These are phyloP conservation scores for Fusarium keratoplasticum DNA, from an alignment of 2,329 filamentous ascomycete species.

Conservation along the genomic window DNA sequence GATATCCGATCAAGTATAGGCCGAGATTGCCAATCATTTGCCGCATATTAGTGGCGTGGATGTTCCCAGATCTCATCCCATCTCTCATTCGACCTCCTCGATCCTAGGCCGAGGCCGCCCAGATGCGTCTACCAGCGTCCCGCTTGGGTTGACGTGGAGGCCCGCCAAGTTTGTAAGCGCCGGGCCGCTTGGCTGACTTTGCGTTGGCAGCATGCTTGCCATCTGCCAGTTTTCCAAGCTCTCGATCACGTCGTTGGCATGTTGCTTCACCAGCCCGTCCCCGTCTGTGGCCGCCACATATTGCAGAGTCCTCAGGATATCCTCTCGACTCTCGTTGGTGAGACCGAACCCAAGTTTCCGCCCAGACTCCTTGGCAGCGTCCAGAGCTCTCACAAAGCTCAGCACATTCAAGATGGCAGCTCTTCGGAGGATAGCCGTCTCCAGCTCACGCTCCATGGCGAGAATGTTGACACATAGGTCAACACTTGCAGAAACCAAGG, in stretches of 20 bases:
- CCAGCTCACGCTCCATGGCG: constrained; percentile 68
- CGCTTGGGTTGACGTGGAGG: constrained; percentile 51
- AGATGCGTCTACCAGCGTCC: constrained; percentile 39
- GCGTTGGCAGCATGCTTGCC: constrained; percentile 59
- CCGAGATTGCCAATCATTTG: constrained; percentile 43
- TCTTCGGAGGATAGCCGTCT: constrained; percentile 73
- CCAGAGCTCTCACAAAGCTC: constrained; percentile 70
- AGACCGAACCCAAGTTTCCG: constrained; percentile 65
- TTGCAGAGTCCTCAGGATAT: constrained; percentile 70
- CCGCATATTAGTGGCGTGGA: constrained; percentile 27
- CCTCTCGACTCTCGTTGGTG: constrained; percentile 65
- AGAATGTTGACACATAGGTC: constrained; percentile 74
- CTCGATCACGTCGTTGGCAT: constrained; percentile 75
- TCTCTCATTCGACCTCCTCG: constrained; percentile 70
- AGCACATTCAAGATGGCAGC: constrained; percentile 74
- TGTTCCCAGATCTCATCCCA: constrained; percentile 26
- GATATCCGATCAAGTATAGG: constrained; percentile 32
- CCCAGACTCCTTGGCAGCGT: constrained; percentile 61
- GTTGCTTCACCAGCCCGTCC: constrained; percentile 75
- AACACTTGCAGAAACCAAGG: constrained; percentile 65
- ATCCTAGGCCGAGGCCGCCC: constrained; percentile 57
- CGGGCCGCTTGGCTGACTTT: constrained; percentile 26
- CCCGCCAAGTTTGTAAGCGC: constrained; percentile 52
- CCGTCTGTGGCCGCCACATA: constrained; percentile 75
- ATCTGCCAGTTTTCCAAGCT: constrained; percentile 72